Percentiles rank a stretch among this genome's conserved stretches.
Conservation (phyloP, 2,329 filamentous ascomycete genomes). For the Parastagonospora nodorum region DNA sequence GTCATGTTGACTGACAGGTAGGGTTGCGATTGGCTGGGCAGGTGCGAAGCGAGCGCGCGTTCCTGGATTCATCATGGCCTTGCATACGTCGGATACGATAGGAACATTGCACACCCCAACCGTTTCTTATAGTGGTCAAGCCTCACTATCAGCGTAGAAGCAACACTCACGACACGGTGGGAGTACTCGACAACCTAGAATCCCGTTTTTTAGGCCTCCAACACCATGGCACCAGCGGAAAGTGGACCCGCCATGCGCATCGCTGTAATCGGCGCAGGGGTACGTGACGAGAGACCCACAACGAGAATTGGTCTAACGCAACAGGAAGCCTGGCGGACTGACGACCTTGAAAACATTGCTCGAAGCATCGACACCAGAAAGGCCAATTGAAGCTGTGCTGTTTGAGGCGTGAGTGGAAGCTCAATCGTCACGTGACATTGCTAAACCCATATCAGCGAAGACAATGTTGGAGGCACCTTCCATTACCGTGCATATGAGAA, state of each 20-base stretch:
- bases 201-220: too few species aligned
- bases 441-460: slow-evolving; percentile 31
- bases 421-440: neutral
- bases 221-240: slow-evolving; percentile 14
- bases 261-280: slow-evolving; percentile 37
- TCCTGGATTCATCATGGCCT: neutral
- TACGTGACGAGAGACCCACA: slow-evolving; percentile 7
- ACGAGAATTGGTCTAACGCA: slow-evolving; percentile 5
- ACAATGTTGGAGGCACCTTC: slow-evolving; percentile 56
- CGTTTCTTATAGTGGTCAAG: neutral
- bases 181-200: too few species aligned
- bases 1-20: neutral
- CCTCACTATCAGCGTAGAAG: neutral
- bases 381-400: slow-evolving; percentile 49
- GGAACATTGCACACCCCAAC: neutral
- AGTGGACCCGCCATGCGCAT: slow-evolving; percentile 28
- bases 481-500: slow-evolving; percentile 55
- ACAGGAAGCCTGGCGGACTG: slow-evolving; percentile 30
- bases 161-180: too few species aligned
- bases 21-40: neutral
- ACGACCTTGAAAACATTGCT: slow-evolving; percentile 37
- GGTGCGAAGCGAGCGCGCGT: neutral
- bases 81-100: neutral
- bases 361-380: slow-evolving; percentile 35
- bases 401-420: slow-evolving; percentile 47